Conservation (phyloP, 2,329 filamentous ascomycete genomes). For the Zarea fungicola region DNA sequence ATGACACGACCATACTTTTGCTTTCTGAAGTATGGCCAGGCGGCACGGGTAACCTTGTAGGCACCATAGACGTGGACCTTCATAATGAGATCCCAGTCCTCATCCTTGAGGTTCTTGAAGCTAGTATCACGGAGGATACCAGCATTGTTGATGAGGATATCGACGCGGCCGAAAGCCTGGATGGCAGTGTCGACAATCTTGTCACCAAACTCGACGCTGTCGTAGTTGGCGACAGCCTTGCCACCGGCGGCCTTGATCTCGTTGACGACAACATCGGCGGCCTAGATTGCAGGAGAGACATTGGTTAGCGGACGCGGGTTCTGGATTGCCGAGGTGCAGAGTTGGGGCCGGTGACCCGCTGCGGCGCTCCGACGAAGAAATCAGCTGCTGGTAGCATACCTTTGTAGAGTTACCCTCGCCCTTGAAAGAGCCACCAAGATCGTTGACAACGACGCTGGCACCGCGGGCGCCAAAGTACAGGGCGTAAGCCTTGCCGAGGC, state of each 20-base stretch:
- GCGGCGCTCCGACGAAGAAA: too few relatives aligned
- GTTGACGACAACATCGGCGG: slow-evolving; percentile 75
- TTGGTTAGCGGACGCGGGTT: background rate
- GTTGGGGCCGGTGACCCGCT: too few relatives aligned
- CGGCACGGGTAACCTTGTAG: slow-evolving; percentile 91
- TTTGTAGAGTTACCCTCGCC: slow-evolving; percentile 84
- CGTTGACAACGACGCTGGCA: slow-evolving; percentile 94
- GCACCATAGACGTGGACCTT: slow-evolving; percentile 88
- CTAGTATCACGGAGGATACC: slow-evolving; percentile 91
- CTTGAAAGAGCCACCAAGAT: slow-evolving; percentile 88
- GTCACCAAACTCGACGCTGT: slow-evolving; percentile 88
- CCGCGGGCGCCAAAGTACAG: slow-evolving; percentile 88
- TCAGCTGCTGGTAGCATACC: too few relatives aligned
- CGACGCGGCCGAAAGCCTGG: slow-evolving; percentile 76
- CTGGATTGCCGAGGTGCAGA: background rate
- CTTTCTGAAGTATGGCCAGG: slow-evolving; percentile 97
- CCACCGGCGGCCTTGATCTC: slow-evolving; percentile 84
- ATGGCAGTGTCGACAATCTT: slow-evolving; percentile 89
- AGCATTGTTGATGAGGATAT: slow-evolving; percentile 96
- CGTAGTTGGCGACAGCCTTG: slow-evolving; percentile 96
- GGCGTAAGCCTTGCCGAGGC: slow-evolving; percentile 76
- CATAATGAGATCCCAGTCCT: slow-evolving; percentile 94
- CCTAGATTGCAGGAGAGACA: slow-evolving; percentile 41
- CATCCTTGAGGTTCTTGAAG: slow-evolving; percentile 98
- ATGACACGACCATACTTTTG: slow-evolving; percentile 97